A percentile compares a stretch with the other conserved stretches of the same genome.
Conservation (phyloP, 2,329 filamentous ascomycete species). For the Cryphonectria nitschkei region DNA sequence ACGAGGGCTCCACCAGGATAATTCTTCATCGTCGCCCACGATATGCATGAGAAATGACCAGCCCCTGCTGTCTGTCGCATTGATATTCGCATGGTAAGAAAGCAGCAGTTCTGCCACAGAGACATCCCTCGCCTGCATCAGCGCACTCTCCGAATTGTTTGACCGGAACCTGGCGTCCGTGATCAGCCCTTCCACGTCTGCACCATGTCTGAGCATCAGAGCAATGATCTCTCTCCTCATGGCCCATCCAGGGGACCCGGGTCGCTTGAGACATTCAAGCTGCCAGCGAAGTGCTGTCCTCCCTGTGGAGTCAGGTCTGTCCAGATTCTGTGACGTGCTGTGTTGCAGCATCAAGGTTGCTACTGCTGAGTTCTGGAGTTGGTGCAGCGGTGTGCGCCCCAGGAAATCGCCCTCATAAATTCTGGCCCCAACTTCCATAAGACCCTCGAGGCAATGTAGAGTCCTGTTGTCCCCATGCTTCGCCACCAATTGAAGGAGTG, state of each 20-base stretch:
- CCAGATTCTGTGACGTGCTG: neutral
- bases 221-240: neutral
- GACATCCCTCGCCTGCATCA: slow-evolving; percentile 6
- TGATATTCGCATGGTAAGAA: neutral
- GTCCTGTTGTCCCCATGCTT: neutral
- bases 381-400: neutral
- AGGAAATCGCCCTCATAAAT: neutral
- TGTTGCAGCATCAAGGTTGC: neutral
- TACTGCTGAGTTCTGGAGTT: neutral
- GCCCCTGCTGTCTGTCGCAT: neutral
- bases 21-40: neutral
- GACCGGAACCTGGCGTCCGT: neutral
- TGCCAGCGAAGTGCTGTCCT: neutral
- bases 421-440: neutral
- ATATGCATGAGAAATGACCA: slow-evolving; percentile 4
- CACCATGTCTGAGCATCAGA: neutral
- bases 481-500: neutral
- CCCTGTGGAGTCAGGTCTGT: neutral
- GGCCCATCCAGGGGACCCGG: neutral
- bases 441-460: neutral
- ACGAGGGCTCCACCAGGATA: neutral
- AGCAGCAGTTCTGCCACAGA: neutral
- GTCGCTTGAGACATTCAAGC: neutral
- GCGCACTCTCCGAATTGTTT: neutral
- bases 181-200: neutral